A percentile compares a stretch with the other conserved stretches of the same genome.
phyloP scores from a whole-genome alignment of 257 asterid genomes.

The Solanum tacnaense region DNA sequence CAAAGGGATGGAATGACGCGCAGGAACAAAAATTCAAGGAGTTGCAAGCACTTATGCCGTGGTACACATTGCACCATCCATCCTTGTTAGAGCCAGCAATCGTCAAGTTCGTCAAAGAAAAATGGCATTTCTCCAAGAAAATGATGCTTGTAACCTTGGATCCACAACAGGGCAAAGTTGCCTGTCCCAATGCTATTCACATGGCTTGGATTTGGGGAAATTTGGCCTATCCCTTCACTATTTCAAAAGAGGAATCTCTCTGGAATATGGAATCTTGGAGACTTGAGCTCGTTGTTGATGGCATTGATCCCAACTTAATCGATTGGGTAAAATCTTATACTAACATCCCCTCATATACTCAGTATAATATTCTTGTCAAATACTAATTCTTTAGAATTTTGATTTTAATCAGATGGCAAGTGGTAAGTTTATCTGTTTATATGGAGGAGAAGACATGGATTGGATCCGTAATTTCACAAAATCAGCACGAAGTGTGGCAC shows the following conservation, averaged over 20 bases:
- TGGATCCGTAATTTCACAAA: constrained; percentile 47
- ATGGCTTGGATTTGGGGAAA: constrained; percentile 87
- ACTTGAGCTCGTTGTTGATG: constrained; percentile 45
- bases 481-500: constrained; percentile 21
- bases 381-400: background rate
- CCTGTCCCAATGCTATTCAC: constrained; percentile 47
- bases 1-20: constrained; percentile 22
- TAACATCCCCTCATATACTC: background rate
- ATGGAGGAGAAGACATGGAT: constrained; percentile 64
- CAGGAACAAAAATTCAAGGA: constrained; percentile 26
- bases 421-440: constrained; percentile 47
- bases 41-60: constrained; percentile 53
- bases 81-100: constrained; percentile 58
- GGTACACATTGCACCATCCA: constrained; percentile 66
- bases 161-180: constrained; percentile 53
- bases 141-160: constrained; percentile 65
- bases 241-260: constrained; percentile 30
- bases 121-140: constrained; percentile 63
- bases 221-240: constrained; percentile 56
- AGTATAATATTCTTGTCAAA: background rate
- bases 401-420: constrained; percentile 26
- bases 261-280: constrained; percentile 66
- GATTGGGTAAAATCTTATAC: constrained; percentile 44
- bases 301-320: constrained; percentile 36
- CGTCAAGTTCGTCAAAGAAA: constrained; percentile 39